Evolutionary conservation across 2,329 filamentous ascomycete genomes (phyloP), one percentile per base, ranked within the genome.

Genomic region (Cladosporium sp.): DNA sequence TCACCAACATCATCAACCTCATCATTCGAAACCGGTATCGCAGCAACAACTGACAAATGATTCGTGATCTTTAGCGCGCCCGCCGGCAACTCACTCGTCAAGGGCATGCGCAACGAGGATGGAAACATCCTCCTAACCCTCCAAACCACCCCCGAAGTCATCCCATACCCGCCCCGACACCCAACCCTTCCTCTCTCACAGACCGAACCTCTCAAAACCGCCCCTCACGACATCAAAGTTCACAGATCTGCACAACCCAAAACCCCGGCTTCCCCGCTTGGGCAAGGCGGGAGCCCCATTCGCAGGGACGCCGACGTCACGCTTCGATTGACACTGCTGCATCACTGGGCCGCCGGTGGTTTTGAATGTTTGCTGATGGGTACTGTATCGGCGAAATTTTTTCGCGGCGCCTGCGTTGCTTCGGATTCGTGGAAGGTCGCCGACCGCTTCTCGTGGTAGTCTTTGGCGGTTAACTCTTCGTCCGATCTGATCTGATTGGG

Each of bases 131-230:
- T 36, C 4, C 36, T 10, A 18, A n/a, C 15, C 38, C 41, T 47
- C 41, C 41, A 47, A 24, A 11, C 28, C 7, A 10, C 32, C 15
- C 14, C 52, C 52, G 52, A 55, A 55, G 30, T 32, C 32, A 10
- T 55, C n/a, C 52, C 52, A 30, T 34, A n/a, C 5, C 32, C 8
- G 18, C 52, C 7, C 52, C 52, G 30, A 55, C 15, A 34, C 52
- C 32, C 52, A 34, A 34, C 52, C 52, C 28, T 18, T 15, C 18
- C 26, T 30, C 26, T 21, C 51, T 6, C 26, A 32, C n/a, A 30
- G n/a, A 55, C 52, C 52, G 30, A 55, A 12, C 52, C 52, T 55
- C 28, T 55, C 30, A 55, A 30, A 55, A 34, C 32, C 52, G 28
- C 28, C 32, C 51, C 18, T 55, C 52, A 1, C 28, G 11, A 8